A percentile compares a stretch with the other conserved stretches of the same genome.
Conservation (phyloP, 371 early-diverging fungal species). For the Actinomucor elegans region DNA sequence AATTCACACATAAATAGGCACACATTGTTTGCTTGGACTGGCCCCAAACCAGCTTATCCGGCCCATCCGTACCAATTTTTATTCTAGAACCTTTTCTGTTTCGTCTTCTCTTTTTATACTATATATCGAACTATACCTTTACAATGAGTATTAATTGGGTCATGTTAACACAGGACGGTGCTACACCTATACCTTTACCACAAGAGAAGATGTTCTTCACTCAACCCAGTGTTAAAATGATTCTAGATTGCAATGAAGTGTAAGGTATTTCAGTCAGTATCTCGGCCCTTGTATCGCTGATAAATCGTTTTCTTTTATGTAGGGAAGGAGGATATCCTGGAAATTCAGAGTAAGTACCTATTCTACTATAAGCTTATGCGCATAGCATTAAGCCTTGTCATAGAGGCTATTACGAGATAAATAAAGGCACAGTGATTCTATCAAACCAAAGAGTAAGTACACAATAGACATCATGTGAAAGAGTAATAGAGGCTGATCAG, state of each 20-base stretch:
- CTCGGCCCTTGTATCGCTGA: background rate
- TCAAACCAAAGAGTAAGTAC: slow-evolving; percentile 51
- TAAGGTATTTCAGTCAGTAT: slow-evolving; percentile 4
- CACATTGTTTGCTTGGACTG: too few species aligned
- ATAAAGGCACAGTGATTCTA: slow-evolving; percentile 33
- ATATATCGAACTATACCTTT: background rate
- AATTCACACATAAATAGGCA: too few species aligned
- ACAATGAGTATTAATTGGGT: slow-evolving; percentile 59
- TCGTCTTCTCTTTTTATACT: background rate
- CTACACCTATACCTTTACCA: slow-evolving; percentile 45
- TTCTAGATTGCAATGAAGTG: slow-evolving; percentile 38
- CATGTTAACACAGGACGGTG: slow-evolving; percentile 42
- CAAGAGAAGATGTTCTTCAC: slow-evolving; percentile 48
- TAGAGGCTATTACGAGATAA: slow-evolving; percentile 32
- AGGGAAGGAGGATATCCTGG: slow-evolving; percentile 40
- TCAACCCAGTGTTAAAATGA: slow-evolving; percentile 33
- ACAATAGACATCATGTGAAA: background rate
- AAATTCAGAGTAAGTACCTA: slow-evolving; percentile 31
- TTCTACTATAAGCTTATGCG: background rate
- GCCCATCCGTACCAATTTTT: too few species aligned
- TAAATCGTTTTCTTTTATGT: background rate
- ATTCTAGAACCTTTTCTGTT: too few species aligned
- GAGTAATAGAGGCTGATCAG: background rate
- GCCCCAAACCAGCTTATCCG: too few species aligned
- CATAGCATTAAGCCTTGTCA: background rate